Percentiles rank a stretch among this genome's conserved stretches.
These are phyloP conservation scores for Calophaca sinica DNA, from an alignment of 306 rosid species.

Conservation along the genomic window DNA sequence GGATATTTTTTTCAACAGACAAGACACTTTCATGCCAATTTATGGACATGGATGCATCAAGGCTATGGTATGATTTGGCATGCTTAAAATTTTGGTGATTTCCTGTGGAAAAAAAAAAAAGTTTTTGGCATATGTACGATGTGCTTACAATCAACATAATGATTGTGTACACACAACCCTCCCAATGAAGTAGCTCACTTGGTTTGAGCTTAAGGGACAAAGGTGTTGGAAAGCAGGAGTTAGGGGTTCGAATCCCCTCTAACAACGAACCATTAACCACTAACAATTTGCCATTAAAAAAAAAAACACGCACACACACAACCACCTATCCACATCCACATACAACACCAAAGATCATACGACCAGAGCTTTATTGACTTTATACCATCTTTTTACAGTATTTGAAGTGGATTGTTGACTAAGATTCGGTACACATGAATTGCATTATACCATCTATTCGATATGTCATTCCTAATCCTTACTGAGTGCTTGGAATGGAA, in stretches of 20 bases:
- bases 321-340: conserved; percentile 2
- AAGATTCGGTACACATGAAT: no score
- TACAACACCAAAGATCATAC: neutral
- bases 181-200: no score
- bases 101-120: conserved; percentile 10
- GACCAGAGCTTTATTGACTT: conserved; percentile 1
- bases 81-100: conserved; percentile 36
- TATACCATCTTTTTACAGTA: neutral
- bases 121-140: conserved; percentile 9
- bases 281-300: no score
- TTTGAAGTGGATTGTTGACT: neutral
- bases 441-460: neutral
- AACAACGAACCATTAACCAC: no score
- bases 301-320: neutral
- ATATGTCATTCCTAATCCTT: no score
- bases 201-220: no score
- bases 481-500: no score
- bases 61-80: conserved; percentile 49
- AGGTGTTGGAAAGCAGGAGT: no score
- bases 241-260: no score
- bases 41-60: conserved; percentile 54
- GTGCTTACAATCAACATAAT: conserved; percentile 9
- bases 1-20: conserved; percentile 44
- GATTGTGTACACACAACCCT: neutral
- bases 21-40: conserved; percentile 46